Conservation (phyloP, 106 monocot genomes). For the Acanthochlamys bracteata region DNA sequence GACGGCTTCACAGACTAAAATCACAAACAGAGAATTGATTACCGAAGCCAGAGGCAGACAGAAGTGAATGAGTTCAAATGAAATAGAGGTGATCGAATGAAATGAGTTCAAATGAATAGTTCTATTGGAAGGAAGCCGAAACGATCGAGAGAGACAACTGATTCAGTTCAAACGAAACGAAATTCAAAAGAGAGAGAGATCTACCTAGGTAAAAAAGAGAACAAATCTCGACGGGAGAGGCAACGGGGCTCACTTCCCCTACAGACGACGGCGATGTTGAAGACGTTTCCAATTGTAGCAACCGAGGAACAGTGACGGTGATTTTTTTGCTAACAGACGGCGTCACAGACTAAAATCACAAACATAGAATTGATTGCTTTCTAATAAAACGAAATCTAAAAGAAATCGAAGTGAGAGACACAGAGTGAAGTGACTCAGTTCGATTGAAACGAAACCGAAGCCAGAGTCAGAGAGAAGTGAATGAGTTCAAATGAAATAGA, state of each 20-base stretch:
- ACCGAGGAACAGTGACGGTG: constrained; percentile 19
- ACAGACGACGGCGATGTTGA: constrained; percentile 37
- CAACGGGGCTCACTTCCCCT: constrained; percentile 29
- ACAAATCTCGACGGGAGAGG: too few relatives aligned
- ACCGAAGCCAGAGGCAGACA: too few relatives aligned
- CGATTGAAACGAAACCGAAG: background rate
- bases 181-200: too few relatives aligned
- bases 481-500: too few relatives aligned
- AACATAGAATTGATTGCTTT: background rate
- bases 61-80: background rate
- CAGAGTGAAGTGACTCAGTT: too few relatives aligned
- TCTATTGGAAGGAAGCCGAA: background rate
- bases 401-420: too few relatives aligned
- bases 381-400: too few relatives aligned
- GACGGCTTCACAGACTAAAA: constrained; percentile 63
- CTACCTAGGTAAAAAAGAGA: too few relatives aligned
- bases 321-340: constrained; percentile 50
- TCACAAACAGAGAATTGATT: background rate
- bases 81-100: background rate
- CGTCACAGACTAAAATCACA: constrained; percentile 51
- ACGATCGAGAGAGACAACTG: background rate
- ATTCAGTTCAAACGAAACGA: too few relatives aligned
- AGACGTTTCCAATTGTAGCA: constrained; percentile 10
- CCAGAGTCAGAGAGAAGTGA: too few relatives aligned
- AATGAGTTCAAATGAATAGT: background rate